Base-by-base conservation (phyloP, 257 asterid genomes). In the Lavandula angustifolia region DNA sequence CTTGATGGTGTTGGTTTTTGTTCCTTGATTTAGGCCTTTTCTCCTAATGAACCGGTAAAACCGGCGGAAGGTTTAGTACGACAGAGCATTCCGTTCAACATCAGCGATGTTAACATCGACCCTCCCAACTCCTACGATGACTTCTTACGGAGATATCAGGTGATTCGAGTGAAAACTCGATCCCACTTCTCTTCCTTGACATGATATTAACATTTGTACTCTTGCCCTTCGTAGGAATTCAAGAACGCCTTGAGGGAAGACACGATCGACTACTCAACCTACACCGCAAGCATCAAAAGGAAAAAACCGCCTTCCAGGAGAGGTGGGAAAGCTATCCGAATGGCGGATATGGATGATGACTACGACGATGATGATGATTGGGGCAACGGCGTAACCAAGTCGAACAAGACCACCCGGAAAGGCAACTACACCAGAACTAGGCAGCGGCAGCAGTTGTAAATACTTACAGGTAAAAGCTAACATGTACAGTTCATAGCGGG, bases 91-190 rank as follows among this genome's bases (percentile, higher is more conserved):
- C 84, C 85, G 5, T 86, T 94, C 66, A 81, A 72, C 76, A 46
- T 78, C 53, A 71, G 81, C 43, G 99, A 94, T 62, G 63, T 87
- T 6, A 76, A 70, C 76, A 78, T 82, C 55, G 84, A 84, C 70
- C 94, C 84, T 54, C 99, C 97, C 51, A 75, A 54, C 59, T 77
- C 73, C 61, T 78, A 80, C 14, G 94, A 89, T 67, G 90, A 81
- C 63, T 73, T 94, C 51, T 47, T 78, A 29, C 80, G 65, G 75
- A 84, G 91, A 80, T 94, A 90, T 71, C 99, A 94, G 97, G 99
- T 94, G 73, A 72, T 65, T 69, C 35, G 8, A 22, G 50, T 68
- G 69, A 71, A 22, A 22, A 22, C 2, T 2, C 2, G 27, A 22
- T 22, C 27, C 2, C 1, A 22, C 27, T 22, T 22, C 27, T 22